Conservation (phyloP, 164 flowering plant species). For the Santalum album region DNA sequence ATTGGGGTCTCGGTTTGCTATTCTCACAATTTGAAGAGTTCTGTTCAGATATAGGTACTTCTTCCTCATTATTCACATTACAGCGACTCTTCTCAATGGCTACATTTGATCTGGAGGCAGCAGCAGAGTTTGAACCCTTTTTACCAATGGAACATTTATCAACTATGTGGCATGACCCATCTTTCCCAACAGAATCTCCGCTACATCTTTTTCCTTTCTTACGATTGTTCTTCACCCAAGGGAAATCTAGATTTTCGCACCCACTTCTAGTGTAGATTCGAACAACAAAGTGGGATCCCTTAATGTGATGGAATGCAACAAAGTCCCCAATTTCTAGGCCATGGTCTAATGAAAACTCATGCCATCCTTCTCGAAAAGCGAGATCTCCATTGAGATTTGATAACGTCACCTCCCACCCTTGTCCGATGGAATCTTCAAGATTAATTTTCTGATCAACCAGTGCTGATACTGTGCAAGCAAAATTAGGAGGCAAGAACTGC, state of each 20-base stretch:
- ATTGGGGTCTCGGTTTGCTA: not conserved
- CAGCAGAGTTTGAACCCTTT: not conserved
- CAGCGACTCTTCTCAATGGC: not conserved
- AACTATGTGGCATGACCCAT: not conserved
- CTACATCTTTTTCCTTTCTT: not conserved
- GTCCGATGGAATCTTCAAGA: not conserved
- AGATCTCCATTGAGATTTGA: not conserved
- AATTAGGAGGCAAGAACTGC: conserved; percentile 1
- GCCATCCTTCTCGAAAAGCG: not conserved
- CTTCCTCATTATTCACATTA: conserved; percentile 2
- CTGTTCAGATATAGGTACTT: conserved; percentile 5
- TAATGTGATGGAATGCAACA: not conserved
- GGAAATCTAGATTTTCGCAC: not conserved
- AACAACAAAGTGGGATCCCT: not conserved
- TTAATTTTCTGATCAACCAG: not conserved
- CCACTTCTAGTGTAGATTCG: not conserved
- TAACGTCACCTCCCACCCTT: not conserved
- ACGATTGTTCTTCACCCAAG: not conserved
- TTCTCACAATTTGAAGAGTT: conserved; percentile 2
- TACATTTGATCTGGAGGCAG: not conserved
- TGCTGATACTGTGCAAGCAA: not conserved
- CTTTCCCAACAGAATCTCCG: not conserved
- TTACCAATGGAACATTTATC: not conserved
- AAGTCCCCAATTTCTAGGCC: not conserved
- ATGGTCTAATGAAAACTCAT: not conserved